Base-by-base conservation (phyloP, 805 yeast genomes). In the Nakazawaea peltata region DNA sequence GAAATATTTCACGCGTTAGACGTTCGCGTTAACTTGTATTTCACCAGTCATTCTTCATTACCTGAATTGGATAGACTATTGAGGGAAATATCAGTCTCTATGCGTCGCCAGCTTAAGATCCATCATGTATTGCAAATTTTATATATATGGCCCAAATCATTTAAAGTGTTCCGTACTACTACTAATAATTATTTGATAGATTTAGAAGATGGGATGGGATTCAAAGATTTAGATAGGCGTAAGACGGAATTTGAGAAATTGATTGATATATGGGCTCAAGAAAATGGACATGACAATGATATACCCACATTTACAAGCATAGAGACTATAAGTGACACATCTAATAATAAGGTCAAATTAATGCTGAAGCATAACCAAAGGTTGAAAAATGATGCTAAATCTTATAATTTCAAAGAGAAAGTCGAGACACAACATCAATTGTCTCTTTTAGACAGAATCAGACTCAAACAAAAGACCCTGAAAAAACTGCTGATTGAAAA, bases 391-490 rank as follows among this genome's bases (percentile, higher is more conserved):
- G 55, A 55, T 22, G 40, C 59, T 10, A 44, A 57, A 1, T 61
- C 57, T 32, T 67, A 61, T 46, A 48, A 46, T 27, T 67, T 63
- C 40, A 53, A 53, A 29, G 60, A 54, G 26, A 50, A 47, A 30
- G 40, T 36, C 19, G 59, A 48, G 15, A 23, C 32, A 7, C 22
- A 17, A 6, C 46, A 45, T 8, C 29, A 37, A 9, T 39, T 56
- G 8, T 48, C 64, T 1, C 43, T 68, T 5, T 40, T 67, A 10
- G 67, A 68, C 28, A 48, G 72, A 30, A 63, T 67, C 32, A 54
- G 51, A 34, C 37, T 46, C 28, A 65, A 59, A 43, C 70, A 68
- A 37, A 44, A 46, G 15, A 44, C 39, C 12, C 10, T 15, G 24
- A 19, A 30, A 23, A 6, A 13, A 19, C 30, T 13, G 11, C 28